Percentiles rank a stretch among this genome's conserved stretches.
phyloP scores from a whole-genome alignment of 306 rosid genomes.

The Lathyrus tuberosus region DNA sequence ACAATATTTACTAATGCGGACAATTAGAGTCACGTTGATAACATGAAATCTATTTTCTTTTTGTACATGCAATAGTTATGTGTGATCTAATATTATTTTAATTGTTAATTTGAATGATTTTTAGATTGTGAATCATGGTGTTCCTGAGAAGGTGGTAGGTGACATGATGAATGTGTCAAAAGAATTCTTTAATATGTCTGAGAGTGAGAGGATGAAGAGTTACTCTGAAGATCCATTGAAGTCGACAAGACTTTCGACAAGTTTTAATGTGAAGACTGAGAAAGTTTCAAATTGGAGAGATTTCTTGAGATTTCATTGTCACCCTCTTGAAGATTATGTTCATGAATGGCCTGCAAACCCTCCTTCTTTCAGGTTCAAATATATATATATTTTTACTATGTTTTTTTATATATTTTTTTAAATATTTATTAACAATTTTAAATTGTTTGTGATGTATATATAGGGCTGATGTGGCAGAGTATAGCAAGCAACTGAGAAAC shows the following conservation, averaged over 20 bases:
- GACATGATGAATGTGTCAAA: conserved; percentile 53
- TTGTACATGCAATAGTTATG: neutral
- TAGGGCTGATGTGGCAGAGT: conserved; percentile 65
- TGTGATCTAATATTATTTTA: neutral
- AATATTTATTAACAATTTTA: neutral
- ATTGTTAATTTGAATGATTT: no score
- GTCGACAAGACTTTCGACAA: conserved; percentile 78
- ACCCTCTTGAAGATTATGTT: conserved; percentile 68
- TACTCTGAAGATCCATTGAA: conserved; percentile 81
- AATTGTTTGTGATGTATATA: conserved; percentile 24
- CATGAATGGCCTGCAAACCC: conserved; percentile 85
- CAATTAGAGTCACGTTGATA: no score
- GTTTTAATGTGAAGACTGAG: conserved; percentile 81
- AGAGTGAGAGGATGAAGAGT: conserved; percentile 73
- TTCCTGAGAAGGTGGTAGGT: conserved; percentile 47
- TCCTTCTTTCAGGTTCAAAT: conserved; percentile 57
- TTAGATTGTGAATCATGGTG: conserved; percentile 75
- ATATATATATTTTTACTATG: no score
- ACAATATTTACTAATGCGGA: no score
- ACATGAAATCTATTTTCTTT: no score
- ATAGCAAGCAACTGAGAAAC: conserved; percentile 53
- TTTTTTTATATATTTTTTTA: no score
- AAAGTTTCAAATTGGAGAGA: conserved; percentile 84
- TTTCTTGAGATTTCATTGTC: conserved; percentile 76
- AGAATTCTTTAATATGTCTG: conserved; percentile 63